Evolutionary conservation across 768 basidiomycete species (phyloP).

Genomic region (Boletus subcaerulescens): DNA sequence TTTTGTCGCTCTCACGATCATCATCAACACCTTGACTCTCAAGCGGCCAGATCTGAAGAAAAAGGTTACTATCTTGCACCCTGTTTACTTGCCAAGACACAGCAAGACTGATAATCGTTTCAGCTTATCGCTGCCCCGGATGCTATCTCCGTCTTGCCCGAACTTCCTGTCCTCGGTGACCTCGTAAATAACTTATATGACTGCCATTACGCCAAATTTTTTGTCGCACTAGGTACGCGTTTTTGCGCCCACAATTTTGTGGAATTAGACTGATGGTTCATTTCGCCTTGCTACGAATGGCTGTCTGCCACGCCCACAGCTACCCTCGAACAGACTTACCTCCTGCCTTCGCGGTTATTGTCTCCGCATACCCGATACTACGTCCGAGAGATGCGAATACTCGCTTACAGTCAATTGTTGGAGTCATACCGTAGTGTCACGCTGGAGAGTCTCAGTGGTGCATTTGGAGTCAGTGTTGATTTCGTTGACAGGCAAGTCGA

Average conservation of each 20-base stretch:
- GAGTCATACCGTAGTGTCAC: slow-evolving; percentile 90
- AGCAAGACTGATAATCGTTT: slow-evolving; percentile 3
- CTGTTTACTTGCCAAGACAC: background rate
- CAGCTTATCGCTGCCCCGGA: slow-evolving; percentile 87
- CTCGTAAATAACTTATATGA: slow-evolving; percentile 87
- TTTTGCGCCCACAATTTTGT: background rate
- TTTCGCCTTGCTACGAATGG: background rate
- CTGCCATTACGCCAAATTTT: slow-evolving; percentile 94
- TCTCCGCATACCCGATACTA: slow-evolving; percentile 87
- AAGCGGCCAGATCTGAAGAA: slow-evolving; percentile 87
- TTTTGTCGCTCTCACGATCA: slow-evolving; percentile 82
- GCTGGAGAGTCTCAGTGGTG: slow-evolving; percentile 75
- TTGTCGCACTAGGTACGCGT: slow-evolving; percentile 73
- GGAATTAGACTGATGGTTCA: slow-evolving; percentile 5
- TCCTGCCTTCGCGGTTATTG: slow-evolving; percentile 85
- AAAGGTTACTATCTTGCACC: slow-evolving; percentile 50
- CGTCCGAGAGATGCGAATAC: slow-evolving; percentile 93
- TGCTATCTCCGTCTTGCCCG: slow-evolving; percentile 80
- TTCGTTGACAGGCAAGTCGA: slow-evolving; percentile 80
- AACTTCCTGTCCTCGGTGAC: slow-evolving; percentile 78
- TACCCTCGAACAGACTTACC: slow-evolving; percentile 81
- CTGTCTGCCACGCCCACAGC: slow-evolving; percentile 42
- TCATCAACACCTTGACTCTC: slow-evolving; percentile 73
- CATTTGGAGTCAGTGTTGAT: slow-evolving; percentile 86
- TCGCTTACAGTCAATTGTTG: slow-evolving; percentile 88